Base-by-base conservation (phyloP, 2,329 filamentous ascomycete genomes). In the Ophidiomyces ophidiicola region DNA sequence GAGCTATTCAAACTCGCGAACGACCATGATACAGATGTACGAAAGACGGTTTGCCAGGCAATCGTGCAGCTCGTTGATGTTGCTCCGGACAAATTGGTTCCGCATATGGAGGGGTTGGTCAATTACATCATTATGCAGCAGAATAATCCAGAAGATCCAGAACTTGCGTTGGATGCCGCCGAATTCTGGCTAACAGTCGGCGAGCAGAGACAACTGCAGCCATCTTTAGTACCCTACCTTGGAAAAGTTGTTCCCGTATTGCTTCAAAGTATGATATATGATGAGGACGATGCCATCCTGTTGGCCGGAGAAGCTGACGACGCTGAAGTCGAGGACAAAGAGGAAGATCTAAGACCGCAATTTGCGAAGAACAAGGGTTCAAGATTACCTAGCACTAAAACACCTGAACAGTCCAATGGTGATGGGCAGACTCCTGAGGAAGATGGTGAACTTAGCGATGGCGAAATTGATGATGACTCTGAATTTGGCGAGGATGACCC, bases 121-220 rank as follows among this genome's bases (percentile, higher is more conserved):
- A 83, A 92, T 55, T 98, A 94, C 56, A 90, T 94, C 58, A 74
- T 96, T 43, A 70, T 76, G 20, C 90, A 98, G 58, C 90, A 98
- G 59, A 77, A 80, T 58, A 80, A 79, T 46, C 63, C 65, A 17
- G 78, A 87, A 18, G 87, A 96, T 48, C 80, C 87, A 40, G 86
- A 96, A 29, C 69, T 98, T 43, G 86, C 88, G 25, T 78, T 92
- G 48, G 90, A 98, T 57, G 90, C 90, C 6, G 86, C 90, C 4
- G 90, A 98, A 59, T 98, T 98, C 56, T 98, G 92, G 86, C 74
- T 98, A 31, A 85, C 85, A 26, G 79, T 93, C 14, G 87, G 86
- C 44, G 90, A 94, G 57, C 84, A 94, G 55, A 74, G 82, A 29
- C 74, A 80, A 43, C 66, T 96, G 38, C 85, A 84, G 66, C 72